Conservation (phyloP, 1,284 basidiomycete genomes). For the Sutorius eximius region DNA sequence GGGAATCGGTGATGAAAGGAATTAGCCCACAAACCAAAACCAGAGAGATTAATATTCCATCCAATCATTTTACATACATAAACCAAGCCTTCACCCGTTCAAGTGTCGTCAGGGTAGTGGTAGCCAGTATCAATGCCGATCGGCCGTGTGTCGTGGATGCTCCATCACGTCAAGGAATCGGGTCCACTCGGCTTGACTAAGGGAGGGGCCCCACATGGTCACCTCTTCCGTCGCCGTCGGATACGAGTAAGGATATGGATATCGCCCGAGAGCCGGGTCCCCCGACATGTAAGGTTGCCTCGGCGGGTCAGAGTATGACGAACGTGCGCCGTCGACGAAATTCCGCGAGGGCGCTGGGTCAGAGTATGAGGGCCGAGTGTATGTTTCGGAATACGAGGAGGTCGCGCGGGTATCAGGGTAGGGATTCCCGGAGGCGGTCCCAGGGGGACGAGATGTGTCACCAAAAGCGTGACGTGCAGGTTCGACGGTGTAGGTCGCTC, state of each 20-base stretch:
- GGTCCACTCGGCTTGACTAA: slow-evolving; percentile 58
- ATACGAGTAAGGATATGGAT: slow-evolving; percentile 37
- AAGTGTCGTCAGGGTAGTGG: slow-evolving; percentile 13
- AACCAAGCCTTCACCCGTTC: slow-evolving; percentile 13
- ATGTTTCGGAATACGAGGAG: slow-evolving; percentile 27
- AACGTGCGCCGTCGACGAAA: slow-evolving; percentile 23
- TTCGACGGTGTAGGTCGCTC: slow-evolving; percentile 25
- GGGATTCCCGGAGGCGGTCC: slow-evolving; percentile 25
- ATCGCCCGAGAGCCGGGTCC: slow-evolving; percentile 28
- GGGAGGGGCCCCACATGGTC: slow-evolving; percentile 59
- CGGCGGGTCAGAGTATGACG: slow-evolving; percentile 31
- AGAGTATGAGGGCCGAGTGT: slow-evolving; percentile 25
- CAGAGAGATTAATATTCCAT: slow-evolving; percentile 25
- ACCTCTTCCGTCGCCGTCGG: slow-evolving; percentile 45
- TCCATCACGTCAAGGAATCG: slow-evolving; percentile 49
- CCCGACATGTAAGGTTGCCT: slow-evolving; percentile 30
- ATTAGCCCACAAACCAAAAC: slow-evolving; percentile 20
- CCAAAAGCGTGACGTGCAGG: slow-evolving; percentile 24
- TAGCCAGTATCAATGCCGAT: slow-evolving; percentile 27
- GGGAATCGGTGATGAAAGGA: slow-evolving; percentile 5
- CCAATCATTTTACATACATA: slow-evolving; percentile 36
- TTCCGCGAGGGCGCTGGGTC: slow-evolving; percentile 30
- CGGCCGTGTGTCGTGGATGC: slow-evolving; percentile 36
- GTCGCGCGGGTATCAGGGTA: slow-evolving; percentile 29
- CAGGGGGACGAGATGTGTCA: slow-evolving; percentile 23